Conservation (phyloP, 306 rosid genomes). For the Citrullus mucosospermus region DNA sequence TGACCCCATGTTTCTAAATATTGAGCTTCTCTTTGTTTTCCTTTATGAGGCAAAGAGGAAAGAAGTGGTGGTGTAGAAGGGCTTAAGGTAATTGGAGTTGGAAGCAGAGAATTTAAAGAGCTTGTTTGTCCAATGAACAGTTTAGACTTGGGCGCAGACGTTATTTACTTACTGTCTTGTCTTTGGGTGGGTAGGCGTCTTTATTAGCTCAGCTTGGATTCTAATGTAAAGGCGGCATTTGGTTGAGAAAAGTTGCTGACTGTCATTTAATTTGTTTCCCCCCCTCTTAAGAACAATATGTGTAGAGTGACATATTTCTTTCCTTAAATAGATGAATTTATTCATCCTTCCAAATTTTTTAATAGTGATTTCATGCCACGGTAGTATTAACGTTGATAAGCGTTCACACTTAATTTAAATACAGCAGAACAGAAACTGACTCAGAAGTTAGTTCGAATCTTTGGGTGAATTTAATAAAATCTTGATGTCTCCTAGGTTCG, state of each 20-base stretch:
- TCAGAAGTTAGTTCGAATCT: too few relatives aligned
- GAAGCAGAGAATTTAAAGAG: slow-evolving; percentile 38
- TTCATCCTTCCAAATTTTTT: not conserved
- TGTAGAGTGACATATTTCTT: not conserved
- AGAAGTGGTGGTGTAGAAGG: slow-evolving; percentile 26
- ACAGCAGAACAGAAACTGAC: not conserved
- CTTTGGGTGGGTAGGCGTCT: slow-evolving; percentile 1
- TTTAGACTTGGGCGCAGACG: not conserved
- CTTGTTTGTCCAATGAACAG: slow-evolving; percentile 9
- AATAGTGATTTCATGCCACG: not conserved
- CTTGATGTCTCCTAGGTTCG: too few relatives aligned
- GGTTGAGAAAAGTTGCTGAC: not conserved
- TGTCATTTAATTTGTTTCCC: not conserved
- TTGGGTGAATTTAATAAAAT: too few relatives aligned
- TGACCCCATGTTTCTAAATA: slow-evolving; percentile 2
- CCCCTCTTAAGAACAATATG: not conserved
- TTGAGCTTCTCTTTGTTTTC: not conserved
- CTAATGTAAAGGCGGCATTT: not conserved
- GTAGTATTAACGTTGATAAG: not conserved
- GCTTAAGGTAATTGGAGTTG: not conserved
- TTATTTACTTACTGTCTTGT: slow-evolving; percentile 7
- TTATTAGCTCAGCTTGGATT: not conserved
- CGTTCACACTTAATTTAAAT: not conserved
- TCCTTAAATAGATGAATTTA: not conserved
- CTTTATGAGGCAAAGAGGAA: slow-evolving; percentile 15